Evolutionary conservation across 345 rosid species (phyloP).

Genomic region (Camelina laxa): DNA sequence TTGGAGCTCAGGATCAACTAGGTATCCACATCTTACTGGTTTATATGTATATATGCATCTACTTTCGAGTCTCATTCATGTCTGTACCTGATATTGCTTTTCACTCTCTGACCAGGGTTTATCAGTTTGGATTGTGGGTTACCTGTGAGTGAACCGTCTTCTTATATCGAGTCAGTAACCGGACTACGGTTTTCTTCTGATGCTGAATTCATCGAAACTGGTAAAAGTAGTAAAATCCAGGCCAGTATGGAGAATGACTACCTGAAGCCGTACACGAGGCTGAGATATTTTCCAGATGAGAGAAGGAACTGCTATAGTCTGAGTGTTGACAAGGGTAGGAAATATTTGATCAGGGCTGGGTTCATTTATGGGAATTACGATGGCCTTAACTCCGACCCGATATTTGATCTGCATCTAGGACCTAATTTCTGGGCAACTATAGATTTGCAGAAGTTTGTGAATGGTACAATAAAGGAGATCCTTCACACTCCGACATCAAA

Average conservation of each 20-base stretch:
- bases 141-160: no score
- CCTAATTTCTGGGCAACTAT: slow-evolving; percentile 47
- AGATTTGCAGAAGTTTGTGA: neutral
- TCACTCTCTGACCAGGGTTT: no score
- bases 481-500: slow-evolving; percentile 43
- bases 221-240: neutral
- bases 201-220: slow-evolving; percentile 30
- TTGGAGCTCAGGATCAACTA: no score
- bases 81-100: no score
- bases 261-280: neutral
- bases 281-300: slow-evolving; percentile 51
- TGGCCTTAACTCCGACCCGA: neutral
- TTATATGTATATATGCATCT: no score
- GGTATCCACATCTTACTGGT: no score
- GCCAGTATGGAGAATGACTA: no score
- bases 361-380: slow-evolving; percentile 57
- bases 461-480: neutral
- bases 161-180: no score
- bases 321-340: slow-evolving; percentile 11
- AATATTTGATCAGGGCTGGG: slow-evolving; percentile 30
- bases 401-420: slow-evolving; percentile 52
- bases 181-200: no score
- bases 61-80: no score
- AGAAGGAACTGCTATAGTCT: slow-evolving; percentile 50
- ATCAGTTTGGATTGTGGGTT: no score